Conservation (phyloP, 164 flowering plant species). For the Nymphaea colorata region DNA sequence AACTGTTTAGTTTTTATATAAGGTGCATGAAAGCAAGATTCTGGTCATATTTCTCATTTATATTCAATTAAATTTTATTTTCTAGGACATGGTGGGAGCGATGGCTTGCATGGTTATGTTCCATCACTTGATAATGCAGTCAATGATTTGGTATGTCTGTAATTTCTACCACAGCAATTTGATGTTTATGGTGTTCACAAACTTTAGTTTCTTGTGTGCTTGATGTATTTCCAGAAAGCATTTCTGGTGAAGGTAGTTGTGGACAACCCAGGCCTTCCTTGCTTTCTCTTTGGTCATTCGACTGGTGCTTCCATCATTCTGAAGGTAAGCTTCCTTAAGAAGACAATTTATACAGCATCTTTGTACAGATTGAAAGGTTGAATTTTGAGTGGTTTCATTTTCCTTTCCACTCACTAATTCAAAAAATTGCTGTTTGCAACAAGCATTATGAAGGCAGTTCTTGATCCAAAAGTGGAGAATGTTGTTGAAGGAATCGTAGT, state of each 20-base stretch:
- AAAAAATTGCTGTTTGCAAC: neutral
- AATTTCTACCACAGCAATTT: neutral
- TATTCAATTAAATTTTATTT: neutral
- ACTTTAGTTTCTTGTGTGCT: neutral
- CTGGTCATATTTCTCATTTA: neutral
- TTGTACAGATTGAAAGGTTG: no score
- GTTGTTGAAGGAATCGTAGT: constrained; percentile 46
- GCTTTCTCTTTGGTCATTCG: constrained; percentile 88
- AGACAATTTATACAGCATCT: neutral
- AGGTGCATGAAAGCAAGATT: neutral
- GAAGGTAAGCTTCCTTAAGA: constrained; percentile 30
- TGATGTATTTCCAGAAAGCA: constrained; percentile 31
- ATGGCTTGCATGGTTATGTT: constrained; percentile 84
- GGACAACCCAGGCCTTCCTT: constrained; percentile 69
- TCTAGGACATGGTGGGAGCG: constrained; percentile 91
- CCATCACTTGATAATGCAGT: constrained; percentile 73
- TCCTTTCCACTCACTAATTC: neutral
- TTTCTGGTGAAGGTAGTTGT: constrained; percentile 46
- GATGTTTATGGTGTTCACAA: neutral
- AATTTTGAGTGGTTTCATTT: neutral
- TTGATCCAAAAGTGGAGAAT: constrained; percentile 58
- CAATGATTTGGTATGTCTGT: constrained; percentile 38
- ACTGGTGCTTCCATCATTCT: constrained; percentile 81
- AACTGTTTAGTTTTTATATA: no score
- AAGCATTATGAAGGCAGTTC: constrained; percentile 29